phyloP scores from a whole-genome alignment of 1,284 basidiomycete genomes.

The Termitomyces sp. region DNA sequence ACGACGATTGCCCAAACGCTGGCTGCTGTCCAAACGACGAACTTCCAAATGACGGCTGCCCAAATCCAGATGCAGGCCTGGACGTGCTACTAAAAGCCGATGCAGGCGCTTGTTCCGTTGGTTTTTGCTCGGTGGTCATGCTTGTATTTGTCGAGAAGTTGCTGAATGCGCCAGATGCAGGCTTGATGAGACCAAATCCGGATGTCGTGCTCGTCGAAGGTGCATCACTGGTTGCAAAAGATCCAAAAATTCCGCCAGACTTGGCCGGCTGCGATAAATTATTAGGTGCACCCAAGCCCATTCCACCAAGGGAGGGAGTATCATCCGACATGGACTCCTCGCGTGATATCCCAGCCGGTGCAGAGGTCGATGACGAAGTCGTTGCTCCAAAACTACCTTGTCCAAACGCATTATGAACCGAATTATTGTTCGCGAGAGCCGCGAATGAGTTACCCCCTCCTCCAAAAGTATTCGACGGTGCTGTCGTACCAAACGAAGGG shows the following conservation, averaged over 20 bases:
- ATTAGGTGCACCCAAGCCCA: slow-evolving; percentile 31
- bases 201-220: slow-evolving; percentile 16
- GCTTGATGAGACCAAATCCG: slow-evolving; percentile 30
- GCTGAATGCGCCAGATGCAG: slow-evolving; percentile 33
- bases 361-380: slow-evolving; percentile 6
- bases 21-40: slow-evolving; percentile 24
- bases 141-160: slow-evolving; percentile 12
- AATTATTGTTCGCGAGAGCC: slow-evolving; percentile 14
- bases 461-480: slow-evolving; percentile 8
- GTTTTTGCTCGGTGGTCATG: slow-evolving; percentile 4
- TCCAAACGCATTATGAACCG: slow-evolving; percentile 24
- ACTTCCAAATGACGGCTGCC: slow-evolving; percentile 27
- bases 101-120: slow-evolving; percentile 8
- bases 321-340: slow-evolving; percentile 36
- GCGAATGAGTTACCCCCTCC: slow-evolving; percentile 17
- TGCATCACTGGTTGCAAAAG: slow-evolving; percentile 19
- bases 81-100: not conserved
- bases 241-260: slow-evolving; percentile 31
- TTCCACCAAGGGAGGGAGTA: slow-evolving; percentile 29
- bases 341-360: slow-evolving; percentile 20
- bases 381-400: slow-evolving; percentile 24
- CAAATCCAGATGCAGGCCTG: slow-evolving; percentile 29
- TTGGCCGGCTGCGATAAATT: slow-evolving; percentile 19
- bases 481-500: slow-evolving; percentile 8
- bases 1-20: slow-evolving; percentile 28